These are phyloP conservation scores for Bipolaris cookei DNA, from an alignment of 2,329 filamentous ascomycete genomes.

Conservation along the genomic window DNA sequence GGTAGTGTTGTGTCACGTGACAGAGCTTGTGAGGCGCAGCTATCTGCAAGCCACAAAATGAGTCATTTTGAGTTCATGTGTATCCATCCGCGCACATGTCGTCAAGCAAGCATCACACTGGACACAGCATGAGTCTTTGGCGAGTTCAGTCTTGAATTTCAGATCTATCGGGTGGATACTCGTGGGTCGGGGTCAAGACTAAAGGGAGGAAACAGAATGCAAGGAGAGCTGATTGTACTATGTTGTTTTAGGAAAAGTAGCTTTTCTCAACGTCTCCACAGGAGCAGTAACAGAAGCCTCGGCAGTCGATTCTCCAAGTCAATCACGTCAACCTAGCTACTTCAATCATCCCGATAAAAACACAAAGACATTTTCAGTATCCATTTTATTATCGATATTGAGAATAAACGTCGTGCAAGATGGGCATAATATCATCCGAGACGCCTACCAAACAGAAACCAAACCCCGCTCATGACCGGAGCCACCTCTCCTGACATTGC, in stretches of 20 bases:
- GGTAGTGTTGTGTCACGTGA: not conserved
- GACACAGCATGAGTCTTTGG: constrained; percentile 1
- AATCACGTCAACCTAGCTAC: not conserved
- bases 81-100: not conserved
- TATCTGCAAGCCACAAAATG: constrained; percentile 1
- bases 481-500: not conserved
- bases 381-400: constrained; percentile 2
- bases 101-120: not conserved
- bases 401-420: constrained; percentile 2
- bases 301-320: no score
- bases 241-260: not conserved
- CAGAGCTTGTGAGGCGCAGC: not conserved
- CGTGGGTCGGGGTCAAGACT: not conserved
- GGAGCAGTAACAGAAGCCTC: not conserved
- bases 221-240: not conserved
- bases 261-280: not conserved
- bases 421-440: constrained; percentile 2
- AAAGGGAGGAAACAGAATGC: not conserved
- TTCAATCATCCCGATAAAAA: not conserved
- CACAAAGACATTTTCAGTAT: not conserved
- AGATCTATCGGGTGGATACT: not conserved
- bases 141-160: not conserved
- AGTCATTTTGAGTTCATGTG: constrained; percentile 1
- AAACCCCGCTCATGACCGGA: not conserved
- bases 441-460: constrained; percentile 7